A percentile compares a stretch with the other conserved stretches of the same genome.
phyloP scores from a whole-genome alignment of 768 basidiomycete species.

The Epithele typhae region DNA sequence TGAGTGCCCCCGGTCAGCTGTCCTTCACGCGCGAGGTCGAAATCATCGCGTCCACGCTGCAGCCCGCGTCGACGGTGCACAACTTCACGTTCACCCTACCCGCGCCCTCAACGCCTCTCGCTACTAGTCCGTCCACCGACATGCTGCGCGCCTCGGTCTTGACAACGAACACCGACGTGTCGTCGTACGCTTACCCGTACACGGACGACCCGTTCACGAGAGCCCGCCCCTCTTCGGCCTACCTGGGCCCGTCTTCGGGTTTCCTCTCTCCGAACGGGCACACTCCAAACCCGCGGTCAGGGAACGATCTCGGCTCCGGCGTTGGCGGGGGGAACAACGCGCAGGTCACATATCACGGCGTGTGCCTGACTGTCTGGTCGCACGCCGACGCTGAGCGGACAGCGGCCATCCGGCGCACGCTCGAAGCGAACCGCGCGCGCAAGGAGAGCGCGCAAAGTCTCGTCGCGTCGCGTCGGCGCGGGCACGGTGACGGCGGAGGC shows the following conservation, averaged over 20 bases:
- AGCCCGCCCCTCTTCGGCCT: constrained; percentile 75
- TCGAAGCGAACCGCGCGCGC: constrained; percentile 72
- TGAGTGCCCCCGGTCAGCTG: no score
- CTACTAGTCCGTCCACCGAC: constrained; percentile 68
- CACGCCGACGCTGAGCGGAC: constrained; percentile 89
- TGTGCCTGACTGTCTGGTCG: constrained; percentile 93
- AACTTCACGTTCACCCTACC: constrained; percentile 87
- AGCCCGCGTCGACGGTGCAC: constrained; percentile 90
- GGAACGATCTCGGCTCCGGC: constrained; percentile 22
- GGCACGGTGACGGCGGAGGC: constrained; percentile 36
- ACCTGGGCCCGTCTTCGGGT: constrained; percentile 58
- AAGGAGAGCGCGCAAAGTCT: constrained; percentile 79
- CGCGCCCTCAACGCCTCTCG: constrained; percentile 69
- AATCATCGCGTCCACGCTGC: constrained; percentile 90
- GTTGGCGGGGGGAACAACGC: constrained; percentile 33
- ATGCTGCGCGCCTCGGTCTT: constrained; percentile 73
- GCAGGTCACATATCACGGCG: constrained; percentile 75
- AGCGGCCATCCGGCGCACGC: constrained; percentile 75
- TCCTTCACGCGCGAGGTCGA: constrained; percentile 92
- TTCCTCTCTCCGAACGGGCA: constrained; percentile 40
- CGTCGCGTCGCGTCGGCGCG: constrained; percentile 58
- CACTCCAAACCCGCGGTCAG: constrained; percentile 16
- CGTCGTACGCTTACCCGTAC: constrained; percentile 73
- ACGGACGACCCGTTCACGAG: constrained; percentile 63
- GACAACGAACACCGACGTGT: constrained; percentile 47